These are phyloP conservation scores for Dactylella cylindrospora DNA, from an alignment of 2,329 filamentous ascomycete species.

Conservation along the genomic window DNA sequence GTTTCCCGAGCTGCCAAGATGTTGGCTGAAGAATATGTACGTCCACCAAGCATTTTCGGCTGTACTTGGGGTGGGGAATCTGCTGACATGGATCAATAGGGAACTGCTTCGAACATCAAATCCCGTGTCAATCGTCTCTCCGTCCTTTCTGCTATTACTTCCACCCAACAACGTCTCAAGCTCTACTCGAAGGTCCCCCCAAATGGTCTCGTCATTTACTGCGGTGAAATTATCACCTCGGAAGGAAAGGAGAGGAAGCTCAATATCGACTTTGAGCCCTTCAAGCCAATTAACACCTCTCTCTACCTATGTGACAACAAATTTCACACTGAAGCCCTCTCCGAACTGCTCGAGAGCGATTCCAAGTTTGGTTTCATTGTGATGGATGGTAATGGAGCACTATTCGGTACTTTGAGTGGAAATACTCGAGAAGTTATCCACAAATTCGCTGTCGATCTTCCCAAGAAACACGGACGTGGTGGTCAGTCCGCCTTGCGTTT, in stretches of 20 bases:
- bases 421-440: slow-evolving; percentile 96
- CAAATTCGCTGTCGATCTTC: slow-evolving; percentile 97
- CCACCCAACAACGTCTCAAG: slow-evolving; percentile 97
- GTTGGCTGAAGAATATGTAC: slow-evolving; percentile 99
- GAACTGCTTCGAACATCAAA: slow-evolving; percentile 99
- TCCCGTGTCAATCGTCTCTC: slow-evolving; percentile 98
- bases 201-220: slow-evolving; percentile 97
- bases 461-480: slow-evolving; percentile 99
- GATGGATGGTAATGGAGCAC: slow-evolving; percentile 98
- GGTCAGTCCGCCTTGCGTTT: slow-evolving; percentile 99
- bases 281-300: slow-evolving; percentile 99
- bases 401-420: slow-evolving; percentile 94
- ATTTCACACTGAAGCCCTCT: slow-evolving; percentile 96
- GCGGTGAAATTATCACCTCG: slow-evolving; percentile 98
- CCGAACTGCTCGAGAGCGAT: slow-evolving; percentile 95
- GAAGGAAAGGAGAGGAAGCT: slow-evolving; percentile 99
- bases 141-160: slow-evolving; percentile 96
- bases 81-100: slow-evolving; percentile 58
- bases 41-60: slow-evolving; percentile 51
- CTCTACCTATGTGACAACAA: slow-evolving; percentile 99
- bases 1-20: slow-evolving; percentile 95
- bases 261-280: slow-evolving; percentile 99
- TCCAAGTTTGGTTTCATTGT: slow-evolving; percentile 99
- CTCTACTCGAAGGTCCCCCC: slow-evolving; percentile 98
- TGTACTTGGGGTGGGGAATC: slow-evolving; percentile 31